phyloP scores from a whole-genome alignment of 2,329 filamentous ascomycete genomes.

The Sphaerulina vaccinii region DNA sequence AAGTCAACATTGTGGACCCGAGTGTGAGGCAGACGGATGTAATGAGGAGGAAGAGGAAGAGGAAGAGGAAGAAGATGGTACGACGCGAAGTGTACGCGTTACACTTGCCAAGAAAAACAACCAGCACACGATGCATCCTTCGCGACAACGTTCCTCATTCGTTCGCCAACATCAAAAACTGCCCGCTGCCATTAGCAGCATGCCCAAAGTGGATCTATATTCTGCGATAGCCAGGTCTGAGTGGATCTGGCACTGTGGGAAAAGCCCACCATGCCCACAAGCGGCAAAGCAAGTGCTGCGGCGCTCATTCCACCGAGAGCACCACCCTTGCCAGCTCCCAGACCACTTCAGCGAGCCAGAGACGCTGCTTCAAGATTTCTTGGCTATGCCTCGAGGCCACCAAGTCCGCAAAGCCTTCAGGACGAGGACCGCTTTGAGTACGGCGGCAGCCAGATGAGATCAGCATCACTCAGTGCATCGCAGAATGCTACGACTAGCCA shows the following conservation, averaged over 20 bases:
- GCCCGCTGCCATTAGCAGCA: slow-evolving; percentile 2
- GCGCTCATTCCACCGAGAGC: slow-evolving; percentile 17
- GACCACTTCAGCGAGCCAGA: slow-evolving; percentile 34
- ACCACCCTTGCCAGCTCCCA: slow-evolving; percentile 27
- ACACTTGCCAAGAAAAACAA: no score
- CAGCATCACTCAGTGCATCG: slow-evolving; percentile 31
- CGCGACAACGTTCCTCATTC: neutral
- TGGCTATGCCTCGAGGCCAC: slow-evolving; percentile 31
- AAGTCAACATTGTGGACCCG: no score
- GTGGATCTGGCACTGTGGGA: slow-evolving; percentile 9
- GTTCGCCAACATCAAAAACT: neutral
- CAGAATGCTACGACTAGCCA: slow-evolving; percentile 58
- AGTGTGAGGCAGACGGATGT: no score
- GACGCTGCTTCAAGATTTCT: slow-evolving; percentile 36
- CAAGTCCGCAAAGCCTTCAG: slow-evolving; percentile 25
- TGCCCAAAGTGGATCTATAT: no score
- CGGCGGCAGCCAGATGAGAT: slow-evolving; percentile 24
- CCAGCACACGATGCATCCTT: no score
- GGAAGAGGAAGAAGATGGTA: no score
- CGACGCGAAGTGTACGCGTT: no score
- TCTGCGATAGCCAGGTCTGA: slow-evolving; percentile 1
- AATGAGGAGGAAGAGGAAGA: no score
- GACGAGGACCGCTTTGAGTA: slow-evolving; percentile 26
- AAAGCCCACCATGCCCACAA: slow-evolving; percentile 13
- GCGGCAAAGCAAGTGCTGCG: slow-evolving; percentile 1